Conservation (phyloP, 306 rosid genomes). For the Clitoria ternatea region DNA sequence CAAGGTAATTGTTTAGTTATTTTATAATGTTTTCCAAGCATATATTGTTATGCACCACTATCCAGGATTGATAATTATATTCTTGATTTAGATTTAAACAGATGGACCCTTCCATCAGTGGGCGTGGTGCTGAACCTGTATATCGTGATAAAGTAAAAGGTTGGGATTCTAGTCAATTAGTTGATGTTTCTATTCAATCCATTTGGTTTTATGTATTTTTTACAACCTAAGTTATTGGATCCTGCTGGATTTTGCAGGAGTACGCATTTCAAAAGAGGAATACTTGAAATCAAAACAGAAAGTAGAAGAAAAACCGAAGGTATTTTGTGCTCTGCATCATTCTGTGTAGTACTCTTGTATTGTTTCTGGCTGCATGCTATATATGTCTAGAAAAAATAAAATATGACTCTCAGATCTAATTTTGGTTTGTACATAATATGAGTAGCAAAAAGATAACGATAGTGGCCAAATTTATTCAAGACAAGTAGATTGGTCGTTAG, state of each 20-base stretch:
- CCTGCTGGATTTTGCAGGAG: slow-evolving; percentile 37
- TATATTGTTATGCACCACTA: not conserved
- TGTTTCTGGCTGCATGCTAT: slow-evolving; percentile 15
- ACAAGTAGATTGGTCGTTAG: not conserved
- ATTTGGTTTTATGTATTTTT: slow-evolving; percentile 14
- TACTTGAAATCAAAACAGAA: slow-evolving; percentile 62
- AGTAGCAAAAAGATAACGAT: not conserved
- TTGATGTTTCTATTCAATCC: slow-evolving; percentile 13
- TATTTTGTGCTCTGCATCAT: slow-evolving; percentile 28
- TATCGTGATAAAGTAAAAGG: slow-evolving; percentile 83
- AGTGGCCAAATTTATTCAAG: not conserved
- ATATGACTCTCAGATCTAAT: not conserved
- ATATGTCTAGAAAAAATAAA: not conserved
- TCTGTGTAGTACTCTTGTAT: not conserved
- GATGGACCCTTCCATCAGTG: slow-evolving; percentile 73
- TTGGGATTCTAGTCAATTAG: slow-evolving; percentile 26
- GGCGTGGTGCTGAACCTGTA: slow-evolving; percentile 64
- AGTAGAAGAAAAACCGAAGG: slow-evolving; percentile 86
- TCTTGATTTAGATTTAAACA: slow-evolving; percentile 55
- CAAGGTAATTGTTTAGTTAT: slow-evolving; percentile 45
- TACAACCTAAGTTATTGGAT: slow-evolving; percentile 1
- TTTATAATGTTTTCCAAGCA: not conserved
- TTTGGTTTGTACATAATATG: slow-evolving; percentile 13
- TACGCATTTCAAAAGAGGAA: slow-evolving; percentile 50
- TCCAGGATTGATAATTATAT: not conserved